phyloP scores from a whole-genome alignment of 805 yeast genomes.

The Pichia rugopelliculosa region DNA sequence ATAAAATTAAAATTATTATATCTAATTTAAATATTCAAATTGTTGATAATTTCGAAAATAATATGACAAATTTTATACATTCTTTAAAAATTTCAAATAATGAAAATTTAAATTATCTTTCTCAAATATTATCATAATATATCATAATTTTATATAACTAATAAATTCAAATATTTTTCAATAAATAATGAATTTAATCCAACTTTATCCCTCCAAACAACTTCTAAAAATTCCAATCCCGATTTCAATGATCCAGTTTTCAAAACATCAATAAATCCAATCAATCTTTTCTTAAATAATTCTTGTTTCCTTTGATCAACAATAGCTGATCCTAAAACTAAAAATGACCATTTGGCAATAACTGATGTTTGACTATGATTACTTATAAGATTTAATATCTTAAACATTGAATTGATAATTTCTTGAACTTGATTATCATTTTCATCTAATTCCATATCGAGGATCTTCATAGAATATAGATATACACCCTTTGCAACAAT shows the following conservation, averaged over 20 bases:
- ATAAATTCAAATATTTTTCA: conserved; percentile 6
- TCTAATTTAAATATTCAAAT: conserved; percentile 33
- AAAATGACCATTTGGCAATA: conserved; percentile 18
- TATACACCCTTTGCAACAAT: conserved; percentile 15
- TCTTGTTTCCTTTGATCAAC: conserved; percentile 9
- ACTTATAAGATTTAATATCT: conserved; percentile 10
- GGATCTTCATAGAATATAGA: conserved; percentile 12
- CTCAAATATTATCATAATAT: conserved; percentile 17
- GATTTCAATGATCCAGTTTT: conserved; percentile 12
- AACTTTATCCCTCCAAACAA: conserved; percentile 14
- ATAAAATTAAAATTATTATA: conserved; percentile 31
- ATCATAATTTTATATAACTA: conserved; percentile 1
- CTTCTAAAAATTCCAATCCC: conserved; percentile 7
- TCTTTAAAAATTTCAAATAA: conserved; percentile 50
- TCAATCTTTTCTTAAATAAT: conserved; percentile 10
- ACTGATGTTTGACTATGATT: conserved; percentile 13
- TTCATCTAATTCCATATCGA: conserved; percentile 3
- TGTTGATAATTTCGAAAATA: conserved; percentile 37
- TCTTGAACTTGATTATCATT: conserved; percentile 8
- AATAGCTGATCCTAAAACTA: conserved; percentile 16
- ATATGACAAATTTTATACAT: conserved; percentile 31
- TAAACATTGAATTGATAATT: conserved; percentile 5
- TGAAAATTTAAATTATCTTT: conserved; percentile 41
- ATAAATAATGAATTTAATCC: conserved; percentile 8
- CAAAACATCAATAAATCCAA: conserved; percentile 13